A percentile compares a stretch with the other conserved stretches of the same genome.
These are phyloP conservation scores for Allomyces javanicus DNA, from an alignment of 192 early-diverging fungal genomes.

Conservation along the genomic window DNA sequence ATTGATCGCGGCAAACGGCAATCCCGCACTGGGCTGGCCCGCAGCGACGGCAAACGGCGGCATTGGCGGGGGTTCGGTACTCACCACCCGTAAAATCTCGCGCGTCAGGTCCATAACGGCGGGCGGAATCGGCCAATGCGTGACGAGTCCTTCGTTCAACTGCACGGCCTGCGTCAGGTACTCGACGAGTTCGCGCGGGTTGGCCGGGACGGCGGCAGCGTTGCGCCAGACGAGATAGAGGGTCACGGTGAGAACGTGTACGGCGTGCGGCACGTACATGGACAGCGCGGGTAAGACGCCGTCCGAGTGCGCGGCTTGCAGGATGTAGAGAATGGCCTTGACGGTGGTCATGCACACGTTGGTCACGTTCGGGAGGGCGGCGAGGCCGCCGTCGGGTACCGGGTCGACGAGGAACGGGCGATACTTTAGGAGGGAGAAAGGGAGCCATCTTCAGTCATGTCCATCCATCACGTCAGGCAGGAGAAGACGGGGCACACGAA, in stretches of 20 bases:
- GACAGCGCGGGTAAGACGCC: neutral
- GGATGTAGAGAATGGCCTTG: neutral
- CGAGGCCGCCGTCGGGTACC: no score
- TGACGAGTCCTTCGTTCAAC: neutral
- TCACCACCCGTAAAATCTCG: neutral
- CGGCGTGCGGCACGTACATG: neutral
- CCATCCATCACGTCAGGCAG: no score
- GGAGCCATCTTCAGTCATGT: no score
- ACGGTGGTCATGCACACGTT: neutral
- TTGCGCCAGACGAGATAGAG: neutral
- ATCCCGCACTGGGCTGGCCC: neutral
- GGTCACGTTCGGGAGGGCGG: neutral
- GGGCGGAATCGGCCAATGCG: neutral
- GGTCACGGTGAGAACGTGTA: neutral
- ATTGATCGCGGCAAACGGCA: neutral
- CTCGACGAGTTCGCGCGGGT: neutral
- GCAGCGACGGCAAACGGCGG: neutral
- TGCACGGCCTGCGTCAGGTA: neutral
- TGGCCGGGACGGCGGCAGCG: neutral
- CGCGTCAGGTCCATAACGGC: neutral
- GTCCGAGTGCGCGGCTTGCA: neutral
- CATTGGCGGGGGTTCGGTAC: neutral
- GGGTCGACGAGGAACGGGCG: neutral
- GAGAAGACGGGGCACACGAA: no score
- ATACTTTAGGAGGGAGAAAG: neutral